Percentiles rank a stretch among this genome's conserved stretches.
Evolutionary conservation across 306 rosid species (phyloP).

Genomic region (Corylus avellana): DNA sequence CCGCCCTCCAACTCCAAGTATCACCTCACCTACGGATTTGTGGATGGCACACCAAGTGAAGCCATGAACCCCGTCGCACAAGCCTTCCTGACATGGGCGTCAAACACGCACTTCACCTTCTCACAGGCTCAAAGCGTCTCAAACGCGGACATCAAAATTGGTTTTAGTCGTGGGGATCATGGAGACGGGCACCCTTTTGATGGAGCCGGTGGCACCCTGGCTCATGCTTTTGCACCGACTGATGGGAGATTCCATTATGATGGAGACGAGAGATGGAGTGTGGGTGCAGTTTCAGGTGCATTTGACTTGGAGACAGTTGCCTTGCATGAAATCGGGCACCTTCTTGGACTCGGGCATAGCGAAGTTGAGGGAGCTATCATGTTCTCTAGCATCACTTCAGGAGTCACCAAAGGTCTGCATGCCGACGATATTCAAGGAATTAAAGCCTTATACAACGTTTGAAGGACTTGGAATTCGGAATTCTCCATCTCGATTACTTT

Average conservation of each 20-base stretch:
- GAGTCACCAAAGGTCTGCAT: not conserved
- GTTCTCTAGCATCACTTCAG: not conserved
- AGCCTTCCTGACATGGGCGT: not conserved
- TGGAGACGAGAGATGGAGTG: not conserved
- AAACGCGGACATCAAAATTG: not conserved
- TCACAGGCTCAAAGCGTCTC: not conserved
- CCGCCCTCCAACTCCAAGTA: not conserved
- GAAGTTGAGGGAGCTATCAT: not conserved
- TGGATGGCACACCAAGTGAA: not conserved
- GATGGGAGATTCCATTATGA: conserved; percentile 2
- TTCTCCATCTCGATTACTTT: too few relatives aligned
- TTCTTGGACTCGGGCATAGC: not conserved
- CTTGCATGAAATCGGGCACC: conserved; percentile 9
- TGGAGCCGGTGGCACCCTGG: not conserved
- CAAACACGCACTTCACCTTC: not conserved
- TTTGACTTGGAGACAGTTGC: conserved; percentile 3
- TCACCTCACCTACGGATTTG: not conserved
- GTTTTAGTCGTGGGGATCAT: not conserved
- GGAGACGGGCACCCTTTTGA: not conserved
- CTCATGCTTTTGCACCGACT: not conserved
- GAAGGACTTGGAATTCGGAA: not conserved
- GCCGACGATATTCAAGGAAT: not conserved
- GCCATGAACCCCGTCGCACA: not conserved
- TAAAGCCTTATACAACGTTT: not conserved
- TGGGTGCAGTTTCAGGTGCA: not conserved